Percentiles rank a stretch among this genome's conserved stretches.
Evolutionary conservation across 139 green algal species (phyloP).

Genomic region (Gonium pectorale): DNA sequence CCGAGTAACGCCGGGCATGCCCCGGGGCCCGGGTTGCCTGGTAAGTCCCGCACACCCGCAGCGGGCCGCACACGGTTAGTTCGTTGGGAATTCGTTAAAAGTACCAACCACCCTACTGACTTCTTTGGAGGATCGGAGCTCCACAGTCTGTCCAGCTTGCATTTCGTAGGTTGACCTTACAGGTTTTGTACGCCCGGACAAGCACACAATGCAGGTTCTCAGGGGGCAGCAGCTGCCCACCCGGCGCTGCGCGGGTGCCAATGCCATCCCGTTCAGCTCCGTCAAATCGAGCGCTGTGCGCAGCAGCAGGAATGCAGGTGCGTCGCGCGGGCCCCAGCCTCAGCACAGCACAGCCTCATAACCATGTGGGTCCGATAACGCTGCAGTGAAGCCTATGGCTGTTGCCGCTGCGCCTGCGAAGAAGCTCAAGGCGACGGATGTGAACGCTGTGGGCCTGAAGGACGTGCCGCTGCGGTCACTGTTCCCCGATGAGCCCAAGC

Average conservation of each 20-base stretch:
- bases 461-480: slow-evolving; percentile 88
- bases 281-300: not conserved
- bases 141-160: no score
- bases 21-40: no score
- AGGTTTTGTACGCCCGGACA: no score
- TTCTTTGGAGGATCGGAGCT: no score
- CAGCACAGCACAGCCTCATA: slow-evolving; percentile 4
- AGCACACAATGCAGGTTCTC: slow-evolving; percentile 14
- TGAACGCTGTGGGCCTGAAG: slow-evolving; percentile 80
- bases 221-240: slow-evolving; percentile 9
- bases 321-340: not conserved
- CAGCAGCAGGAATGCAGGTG: slow-evolving; percentile 3
- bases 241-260: not conserved
- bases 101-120: no score
- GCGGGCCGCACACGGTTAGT: no score
- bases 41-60: no score
- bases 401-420: slow-evolving; percentile 18
- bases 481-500: slow-evolving; percentile 80
- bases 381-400: slow-evolving; percentile 21
- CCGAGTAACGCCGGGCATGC: no score
- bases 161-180: no score
- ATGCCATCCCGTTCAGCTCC: not conserved
- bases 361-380: not conserved
- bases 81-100: no score
- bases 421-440: slow-evolving; percentile 26